phyloP scores from a whole-genome alignment of 805 yeast species.

The Candida boleticola region DNA sequence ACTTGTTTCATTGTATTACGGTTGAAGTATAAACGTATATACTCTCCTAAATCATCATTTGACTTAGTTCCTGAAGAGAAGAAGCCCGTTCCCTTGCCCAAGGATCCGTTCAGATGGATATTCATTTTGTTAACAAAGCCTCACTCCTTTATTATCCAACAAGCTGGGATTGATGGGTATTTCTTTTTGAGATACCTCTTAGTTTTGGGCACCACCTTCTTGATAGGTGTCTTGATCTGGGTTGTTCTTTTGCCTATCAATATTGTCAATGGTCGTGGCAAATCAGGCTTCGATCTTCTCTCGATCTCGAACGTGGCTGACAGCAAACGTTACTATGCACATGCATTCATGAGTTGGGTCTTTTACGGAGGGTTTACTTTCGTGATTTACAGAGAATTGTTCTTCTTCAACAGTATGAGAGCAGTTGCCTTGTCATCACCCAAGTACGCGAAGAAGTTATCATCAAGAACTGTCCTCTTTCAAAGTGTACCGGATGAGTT shows the following conservation, averaged over 20 bases:
- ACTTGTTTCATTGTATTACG: conserved; percentile 64
- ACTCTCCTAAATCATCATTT: conserved; percentile 75
- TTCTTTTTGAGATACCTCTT: conserved; percentile 79
- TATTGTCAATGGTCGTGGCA: conserved; percentile 62
- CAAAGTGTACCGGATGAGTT: conserved; percentile 79
- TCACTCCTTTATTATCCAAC: conserved; percentile 73
- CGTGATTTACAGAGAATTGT: conserved; percentile 78
- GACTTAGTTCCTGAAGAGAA: conserved; percentile 57
- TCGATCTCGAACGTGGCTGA: conserved; percentile 73
- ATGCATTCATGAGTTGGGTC: conserved; percentile 76
- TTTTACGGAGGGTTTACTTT: conserved; percentile 70
- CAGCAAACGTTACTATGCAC: conserved; percentile 73
- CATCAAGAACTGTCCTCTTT: conserved; percentile 80
- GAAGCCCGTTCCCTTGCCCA: conserved; percentile 71
- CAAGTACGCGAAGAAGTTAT: conserved; percentile 65
- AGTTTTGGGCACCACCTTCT: conserved; percentile 49
- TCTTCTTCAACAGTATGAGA: conserved; percentile 72
- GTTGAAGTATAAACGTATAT: conserved; percentile 65
- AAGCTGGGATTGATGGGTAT: conserved; percentile 93
- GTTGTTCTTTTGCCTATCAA: conserved; percentile 82
- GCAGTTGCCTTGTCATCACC: conserved; percentile 81
- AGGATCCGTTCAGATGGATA: conserved; percentile 71
- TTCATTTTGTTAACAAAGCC: conserved; percentile 60
- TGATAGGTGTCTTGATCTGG: conserved; percentile 48
- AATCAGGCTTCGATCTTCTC: conserved; percentile 69